Percentiles rank a stretch among this genome's conserved stretches.
These are phyloP conservation scores for Geranomyces variabilis DNA, from an alignment of 192 early-diverging fungal species.

Conservation along the genomic window DNA sequence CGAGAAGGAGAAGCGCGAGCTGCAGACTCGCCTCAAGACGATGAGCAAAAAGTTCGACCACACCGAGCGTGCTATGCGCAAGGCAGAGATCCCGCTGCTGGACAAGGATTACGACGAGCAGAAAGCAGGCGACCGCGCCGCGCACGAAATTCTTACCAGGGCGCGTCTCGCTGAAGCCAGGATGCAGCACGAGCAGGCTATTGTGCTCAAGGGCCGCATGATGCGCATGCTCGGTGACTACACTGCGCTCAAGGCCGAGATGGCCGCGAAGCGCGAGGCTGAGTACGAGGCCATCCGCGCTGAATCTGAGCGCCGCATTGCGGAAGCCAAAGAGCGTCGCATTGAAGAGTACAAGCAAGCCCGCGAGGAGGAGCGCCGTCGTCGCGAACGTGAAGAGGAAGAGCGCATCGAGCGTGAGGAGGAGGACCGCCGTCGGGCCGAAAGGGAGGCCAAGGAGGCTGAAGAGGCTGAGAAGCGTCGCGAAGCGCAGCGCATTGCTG, in stretches of 20 bases:
- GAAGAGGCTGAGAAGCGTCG: constrained; percentile 30
- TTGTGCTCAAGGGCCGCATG: constrained; percentile 80
- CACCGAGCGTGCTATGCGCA: constrained; percentile 89
- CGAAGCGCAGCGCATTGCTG: constrained; percentile 37
- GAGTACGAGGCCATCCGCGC: constrained; percentile 57
- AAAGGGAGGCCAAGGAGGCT: constrained; percentile 29
- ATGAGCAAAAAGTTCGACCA: constrained; percentile 85
- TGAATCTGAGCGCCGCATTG: constrained; percentile 65
- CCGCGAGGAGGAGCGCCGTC: constrained; percentile 53
- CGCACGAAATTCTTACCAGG: constrained; percentile 74
- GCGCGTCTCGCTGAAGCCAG: constrained; percentile 67
- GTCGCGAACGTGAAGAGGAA: constrained; percentile 34
- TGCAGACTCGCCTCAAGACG: constrained; percentile 72
- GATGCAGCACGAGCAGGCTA: constrained; percentile 70
- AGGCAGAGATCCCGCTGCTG: constrained; percentile 87
- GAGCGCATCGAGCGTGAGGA: constrained; percentile 23
- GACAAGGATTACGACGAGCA: constrained; percentile 90
- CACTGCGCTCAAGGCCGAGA: constrained; percentile 54
- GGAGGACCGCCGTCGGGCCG: constrained; percentile 35
- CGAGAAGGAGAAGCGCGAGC: constrained; percentile 86
- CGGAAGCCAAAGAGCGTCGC: constrained; percentile 72
- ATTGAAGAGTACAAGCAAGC: constrained; percentile 62
- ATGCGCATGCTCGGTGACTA: constrained; percentile 83
- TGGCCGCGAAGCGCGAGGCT: constrained; percentile 61
- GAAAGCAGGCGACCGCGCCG: constrained; percentile 78